These are phyloP conservation scores for Fusarium sp. DNA, from an alignment of 2,329 filamentous ascomycete genomes.

Conservation along the genomic window DNA sequence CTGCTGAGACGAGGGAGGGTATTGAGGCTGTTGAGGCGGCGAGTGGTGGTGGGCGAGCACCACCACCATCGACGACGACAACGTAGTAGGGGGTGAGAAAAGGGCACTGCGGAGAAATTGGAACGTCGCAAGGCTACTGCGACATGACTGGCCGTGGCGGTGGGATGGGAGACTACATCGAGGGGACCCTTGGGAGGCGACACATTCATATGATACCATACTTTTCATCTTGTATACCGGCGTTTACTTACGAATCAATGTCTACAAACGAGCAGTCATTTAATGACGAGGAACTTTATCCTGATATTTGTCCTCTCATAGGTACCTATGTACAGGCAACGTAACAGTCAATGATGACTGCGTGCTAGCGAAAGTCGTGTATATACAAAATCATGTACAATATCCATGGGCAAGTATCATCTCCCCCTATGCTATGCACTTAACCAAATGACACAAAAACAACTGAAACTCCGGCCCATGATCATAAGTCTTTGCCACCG, in stretches of 20 bases:
- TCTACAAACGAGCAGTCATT: background rate
- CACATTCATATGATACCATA: constrained; percentile 29
- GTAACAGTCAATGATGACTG: constrained; percentile 1
- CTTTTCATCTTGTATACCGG: constrained; percentile 26
- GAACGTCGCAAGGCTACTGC: background rate
- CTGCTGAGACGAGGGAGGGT: constrained; percentile 60
- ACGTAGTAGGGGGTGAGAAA: background rate
- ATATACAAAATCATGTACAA: constrained; percentile 17
- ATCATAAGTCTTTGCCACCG: constrained; percentile 34
- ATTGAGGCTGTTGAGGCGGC: constrained; percentile 37
- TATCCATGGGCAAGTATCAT: background rate
- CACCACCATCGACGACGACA: background rate
- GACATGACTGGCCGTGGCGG: background rate
- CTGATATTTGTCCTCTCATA: constrained; percentile 4
- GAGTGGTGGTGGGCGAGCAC: constrained; percentile 3
- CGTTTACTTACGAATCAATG: constrained; percentile 21
- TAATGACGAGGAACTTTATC: background rate
- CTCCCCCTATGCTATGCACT: constrained; percentile 2
- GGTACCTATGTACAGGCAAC: constrained; percentile 23
- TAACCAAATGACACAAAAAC: constrained; percentile 22
- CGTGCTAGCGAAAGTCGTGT: constrained; percentile 14
- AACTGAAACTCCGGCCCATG: constrained; percentile 44
- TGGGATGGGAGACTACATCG: background rate
- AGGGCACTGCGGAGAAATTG: background rate
- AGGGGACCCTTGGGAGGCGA: constrained; percentile 13